Evolutionary conservation across 2,329 filamentous ascomycete species (phyloP).

Genomic region (Ophiostoma himal-ulmi): DNA sequence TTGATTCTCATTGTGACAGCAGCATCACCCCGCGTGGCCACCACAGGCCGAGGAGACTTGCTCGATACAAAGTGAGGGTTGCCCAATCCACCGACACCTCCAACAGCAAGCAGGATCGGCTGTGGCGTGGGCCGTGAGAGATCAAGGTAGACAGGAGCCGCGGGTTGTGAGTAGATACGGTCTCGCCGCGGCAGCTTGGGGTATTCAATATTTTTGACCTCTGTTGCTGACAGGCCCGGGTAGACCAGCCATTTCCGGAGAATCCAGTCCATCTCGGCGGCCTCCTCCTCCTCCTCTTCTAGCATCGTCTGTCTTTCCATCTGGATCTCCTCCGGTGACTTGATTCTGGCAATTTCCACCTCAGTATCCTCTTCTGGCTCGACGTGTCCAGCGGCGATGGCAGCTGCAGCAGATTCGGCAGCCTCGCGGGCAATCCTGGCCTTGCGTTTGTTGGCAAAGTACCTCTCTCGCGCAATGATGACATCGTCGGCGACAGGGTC

Average conservation of each 20-base stretch:
- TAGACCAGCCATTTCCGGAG: constrained; percentile 81
- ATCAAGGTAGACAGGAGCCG: constrained; percentile 66
- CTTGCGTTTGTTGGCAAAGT: constrained; percentile 18
- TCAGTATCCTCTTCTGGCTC: neutral
- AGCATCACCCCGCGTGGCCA: constrained; percentile 78
- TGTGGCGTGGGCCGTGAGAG: constrained; percentile 70
- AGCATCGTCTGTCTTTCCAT: constrained; percentile 38
- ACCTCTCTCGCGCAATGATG: constrained; percentile 29
- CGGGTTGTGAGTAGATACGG: constrained; percentile 59
- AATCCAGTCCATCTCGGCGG: constrained; percentile 40
- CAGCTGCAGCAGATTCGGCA: constrained; percentile 13
- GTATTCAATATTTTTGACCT: constrained; percentile 52
- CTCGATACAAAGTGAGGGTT: constrained; percentile 89
- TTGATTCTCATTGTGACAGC: constrained; percentile 74
- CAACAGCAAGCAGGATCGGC: constrained; percentile 79
- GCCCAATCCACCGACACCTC: constrained; percentile 81
- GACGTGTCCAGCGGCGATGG: neutral
- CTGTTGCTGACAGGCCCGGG: constrained; percentile 66
- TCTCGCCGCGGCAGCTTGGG: constrained; percentile 49
- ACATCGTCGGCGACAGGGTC: constrained; percentile 70
- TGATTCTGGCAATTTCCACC: neutral
- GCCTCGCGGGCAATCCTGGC: constrained; percentile 11
- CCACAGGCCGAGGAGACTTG: constrained; percentile 69
- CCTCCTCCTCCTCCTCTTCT: constrained; percentile 39
- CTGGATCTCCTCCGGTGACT: constrained; percentile 30